Base-by-base conservation (phyloP, 495 filamentous ascomycete species). In the Cenococcum geophilum region DNA sequence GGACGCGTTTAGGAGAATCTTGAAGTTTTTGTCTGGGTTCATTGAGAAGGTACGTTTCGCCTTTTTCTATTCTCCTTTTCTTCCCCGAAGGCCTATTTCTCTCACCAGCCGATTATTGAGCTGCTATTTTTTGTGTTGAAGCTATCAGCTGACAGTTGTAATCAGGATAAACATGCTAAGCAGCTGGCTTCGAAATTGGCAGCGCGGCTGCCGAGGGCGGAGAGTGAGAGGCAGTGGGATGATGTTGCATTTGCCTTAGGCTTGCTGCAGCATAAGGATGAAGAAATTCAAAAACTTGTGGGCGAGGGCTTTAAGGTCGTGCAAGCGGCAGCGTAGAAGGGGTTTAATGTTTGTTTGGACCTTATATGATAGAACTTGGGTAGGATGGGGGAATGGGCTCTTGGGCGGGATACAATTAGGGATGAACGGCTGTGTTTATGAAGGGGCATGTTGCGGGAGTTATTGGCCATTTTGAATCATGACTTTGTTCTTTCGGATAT, bases 111-210 rank as follows among this genome's bases (percentile, higher is more conserved):
- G 27, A 6, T 32, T 32, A 32, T 32, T 32, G 27, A 32, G 6
- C 27, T 32, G 27, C 27, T 32, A 32, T 32, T 32, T 6, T 32
- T 32, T 32, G 27, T 32, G 27, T 32, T 32, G 6, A 2, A 32
- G 27, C 6, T 32, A 3, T 32, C 27, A 32, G 21, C 42, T 61
- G 14, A 59, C 36, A n/a, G 21, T 20, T 27, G 5, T 32, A 42
- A 35, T 45, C 59, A 96, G 91, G 95, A 99, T 73, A 97, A 96
- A 77, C 93, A 99, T 72, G 92, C 95, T 45, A 95, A 95, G 65
- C 92, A 97, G 73, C 82, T 99, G 11, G 86, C 95, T 0, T 86
- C 91, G 55, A 99, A 99, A 72, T 78, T 99, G 9, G 92, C 95
- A 1, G 91, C 91, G 20, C 80, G 95, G 57, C 80, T 99, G 18